A percentile compares a stretch with the other conserved stretches of the same genome.
Evolutionary conservation across 73 alveolate species (phyloP).

Genomic region (Stentor roeselii): DNA sequence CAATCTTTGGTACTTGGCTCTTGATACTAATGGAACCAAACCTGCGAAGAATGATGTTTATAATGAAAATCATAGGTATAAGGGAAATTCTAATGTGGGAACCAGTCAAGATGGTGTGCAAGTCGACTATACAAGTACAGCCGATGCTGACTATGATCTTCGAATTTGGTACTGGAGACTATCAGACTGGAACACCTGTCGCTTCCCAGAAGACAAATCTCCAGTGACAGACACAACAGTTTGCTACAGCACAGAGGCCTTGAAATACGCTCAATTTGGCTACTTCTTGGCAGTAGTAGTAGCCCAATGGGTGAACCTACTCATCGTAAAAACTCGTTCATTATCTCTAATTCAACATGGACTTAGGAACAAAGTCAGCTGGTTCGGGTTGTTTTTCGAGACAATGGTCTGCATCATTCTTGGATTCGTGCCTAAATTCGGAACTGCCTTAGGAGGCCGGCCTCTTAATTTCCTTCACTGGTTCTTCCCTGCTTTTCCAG

Average conservation of each 20-base stretch:
- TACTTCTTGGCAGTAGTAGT: slow-evolving; percentile 62
- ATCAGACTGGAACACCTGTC: neutral
- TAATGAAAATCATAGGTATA: slow-evolving; percentile 24
- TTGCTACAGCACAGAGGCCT: slow-evolving; percentile 82
- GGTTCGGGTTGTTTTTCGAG: slow-evolving; percentile 48
- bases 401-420: slow-evolving; percentile 42
- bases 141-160: slow-evolving; percentile 26
- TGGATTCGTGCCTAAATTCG: slow-evolving; percentile 50
- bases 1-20: slow-evolving; percentile 3
- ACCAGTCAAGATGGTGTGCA: neutral
- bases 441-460: slow-evolving; percentile 67
- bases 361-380: slow-evolving; percentile 14
- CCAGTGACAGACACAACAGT: slow-evolving; percentile 24
- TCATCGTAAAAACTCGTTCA: slow-evolving; percentile 65
- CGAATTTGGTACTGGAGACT: slow-evolving; percentile 7
- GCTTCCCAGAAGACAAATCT: slow-evolving; percentile 5
- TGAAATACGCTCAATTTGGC: slow-evolving; percentile 73
- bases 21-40: neutral
- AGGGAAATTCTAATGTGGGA: slow-evolving; percentile 36
- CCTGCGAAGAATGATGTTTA: slow-evolving; percentile 41
- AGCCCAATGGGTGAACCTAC: slow-evolving; percentile 60
- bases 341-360: slow-evolving; percentile 35
- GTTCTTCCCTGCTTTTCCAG: slow-evolving; percentile 69
- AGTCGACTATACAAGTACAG: neutral
- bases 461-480: slow-evolving; percentile 60